Base-by-base conservation (phyloP, 1,139 yeast genomes). In the Williopsis jadinii region DNA sequence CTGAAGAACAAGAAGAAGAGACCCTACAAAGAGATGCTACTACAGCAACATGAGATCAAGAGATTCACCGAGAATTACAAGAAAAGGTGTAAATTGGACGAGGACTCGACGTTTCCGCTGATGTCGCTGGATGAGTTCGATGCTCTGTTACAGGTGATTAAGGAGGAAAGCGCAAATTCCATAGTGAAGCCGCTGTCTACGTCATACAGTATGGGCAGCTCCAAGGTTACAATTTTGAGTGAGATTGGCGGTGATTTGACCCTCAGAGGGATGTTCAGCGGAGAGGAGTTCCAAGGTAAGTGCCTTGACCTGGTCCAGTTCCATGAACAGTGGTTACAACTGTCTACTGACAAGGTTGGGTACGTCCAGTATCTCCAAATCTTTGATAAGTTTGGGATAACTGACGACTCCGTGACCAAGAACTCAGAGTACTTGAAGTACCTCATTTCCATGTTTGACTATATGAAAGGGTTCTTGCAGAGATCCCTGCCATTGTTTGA, bases 21-120 rank as follows among this genome's bases (percentile, higher is more conserved):
- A 47, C 62, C 71, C 30, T 54, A 50, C 48, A 68, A 59, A 42
- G 74, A 59, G 52, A 56, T 44, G 52, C 53, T 77, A 11, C 50
- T 78, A 12, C 94, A 84, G 50, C 80, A 81, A 51, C 85, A 82
- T 58, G 97, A 90, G 57, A 67, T 86, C 4, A 64, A 68, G 13
- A 53, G 60, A 37, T 74, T 90, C 38, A 53, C 75, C 3, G 66
- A 70, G 8, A 71, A 75, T 45, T 79, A 77, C 52, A 58, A 64
- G 32, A 58, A 65, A 33, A 58, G 54, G 11, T 70, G 66, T 39
- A 60, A 71, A 34, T 46, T 10, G 53, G 55, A n/a, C 38, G 72
- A 13, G 5, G 46, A 58, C 11, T 44, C 43, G 8, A 49, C 50
- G 48, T 59, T 26, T 41, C 52, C 1, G 46, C 48, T 1, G 68